These are phyloP conservation scores for Blastobotrys robertii DNA, from an alignment of 805 yeast species.

Conservation along the genomic window DNA sequence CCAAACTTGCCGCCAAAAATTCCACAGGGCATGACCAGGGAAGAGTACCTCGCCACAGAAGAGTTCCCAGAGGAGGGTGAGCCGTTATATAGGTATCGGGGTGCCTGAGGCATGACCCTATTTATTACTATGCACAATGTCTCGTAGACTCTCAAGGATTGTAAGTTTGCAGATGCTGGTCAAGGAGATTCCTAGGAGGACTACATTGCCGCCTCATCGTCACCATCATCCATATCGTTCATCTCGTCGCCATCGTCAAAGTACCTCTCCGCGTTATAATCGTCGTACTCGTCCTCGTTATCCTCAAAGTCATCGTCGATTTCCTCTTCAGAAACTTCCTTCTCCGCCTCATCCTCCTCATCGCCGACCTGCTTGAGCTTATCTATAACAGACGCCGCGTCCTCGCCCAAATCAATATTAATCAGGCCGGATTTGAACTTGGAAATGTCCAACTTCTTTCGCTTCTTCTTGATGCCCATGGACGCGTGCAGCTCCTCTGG, in stretches of 20 bases:
- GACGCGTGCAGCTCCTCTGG: conserved; percentile 69
- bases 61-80: not conserved
- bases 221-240: conserved; percentile 49
- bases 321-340: conserved; percentile 39
- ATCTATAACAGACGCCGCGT: conserved; percentile 1
- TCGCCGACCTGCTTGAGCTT: conserved; percentile 1
- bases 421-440: conserved; percentile 30
- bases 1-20: conserved; percentile 20
- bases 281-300: conserved; percentile 64
- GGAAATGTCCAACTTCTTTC: conserved; percentile 28
- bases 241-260: conserved; percentile 57
- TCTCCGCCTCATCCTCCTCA: conserved; percentile 27
- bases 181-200: not conserved
- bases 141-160: too few relatives aligned
- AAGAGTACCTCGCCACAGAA: conserved; percentile 17
- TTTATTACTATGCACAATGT: not conserved
- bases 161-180: not conserved
- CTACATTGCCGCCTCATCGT: conserved; percentile 41
- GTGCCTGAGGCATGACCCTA: not conserved
- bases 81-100: not conserved
- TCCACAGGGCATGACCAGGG: conserved; percentile 20
- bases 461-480: conserved; percentile 51
- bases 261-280: conserved; percentile 70
- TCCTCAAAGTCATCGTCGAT: conserved; percentile 58
- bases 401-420: conserved; percentile 26